Conservation (phyloP, 2,329 filamentous ascomycete genomes). For the Talaromyces sp. region DNA sequence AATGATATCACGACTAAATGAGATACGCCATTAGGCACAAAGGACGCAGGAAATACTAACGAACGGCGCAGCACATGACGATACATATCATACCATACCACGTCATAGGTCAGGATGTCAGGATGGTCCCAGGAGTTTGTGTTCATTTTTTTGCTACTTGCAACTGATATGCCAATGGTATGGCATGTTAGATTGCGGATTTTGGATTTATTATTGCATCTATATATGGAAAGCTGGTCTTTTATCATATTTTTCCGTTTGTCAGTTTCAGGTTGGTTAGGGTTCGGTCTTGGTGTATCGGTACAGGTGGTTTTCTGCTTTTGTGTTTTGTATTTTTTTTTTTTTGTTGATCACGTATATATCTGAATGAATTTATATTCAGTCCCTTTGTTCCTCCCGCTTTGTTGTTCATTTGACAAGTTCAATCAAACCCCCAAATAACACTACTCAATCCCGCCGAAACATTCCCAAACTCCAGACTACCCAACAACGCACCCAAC, state of each 20-base stretch:
- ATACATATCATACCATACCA: background rate
- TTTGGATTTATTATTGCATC: conserved; percentile 4
- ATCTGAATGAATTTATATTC: conserved; percentile 4
- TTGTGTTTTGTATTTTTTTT: background rate
- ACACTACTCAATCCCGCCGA: conserved; percentile 36
- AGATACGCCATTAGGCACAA: background rate
- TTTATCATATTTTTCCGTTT: background rate
- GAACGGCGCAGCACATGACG: conserved; percentile 2
- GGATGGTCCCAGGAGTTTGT: background rate
- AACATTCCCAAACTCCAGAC: conserved; percentile 28
- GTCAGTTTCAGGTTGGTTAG: background rate
- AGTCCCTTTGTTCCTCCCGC: background rate
- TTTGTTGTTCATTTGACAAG: background rate
- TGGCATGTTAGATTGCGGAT: background rate
- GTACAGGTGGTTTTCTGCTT: conserved; percentile 15
- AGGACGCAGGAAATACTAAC: conserved; percentile 5
- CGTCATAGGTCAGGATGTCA: background rate
- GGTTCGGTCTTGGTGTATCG: conserved; percentile 11
- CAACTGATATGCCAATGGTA: background rate
- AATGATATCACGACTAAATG: conserved; percentile 14
- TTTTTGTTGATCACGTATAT: background rate
- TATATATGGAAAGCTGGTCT: conserved; percentile 11
- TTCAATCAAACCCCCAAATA: conserved; percentile 30
- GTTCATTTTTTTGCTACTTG: background rate
- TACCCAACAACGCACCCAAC: conserved; percentile 46